Base-by-base conservation (phyloP, 2,329 filamentous ascomycete species). In the Acrocalymma vagum region DNA sequence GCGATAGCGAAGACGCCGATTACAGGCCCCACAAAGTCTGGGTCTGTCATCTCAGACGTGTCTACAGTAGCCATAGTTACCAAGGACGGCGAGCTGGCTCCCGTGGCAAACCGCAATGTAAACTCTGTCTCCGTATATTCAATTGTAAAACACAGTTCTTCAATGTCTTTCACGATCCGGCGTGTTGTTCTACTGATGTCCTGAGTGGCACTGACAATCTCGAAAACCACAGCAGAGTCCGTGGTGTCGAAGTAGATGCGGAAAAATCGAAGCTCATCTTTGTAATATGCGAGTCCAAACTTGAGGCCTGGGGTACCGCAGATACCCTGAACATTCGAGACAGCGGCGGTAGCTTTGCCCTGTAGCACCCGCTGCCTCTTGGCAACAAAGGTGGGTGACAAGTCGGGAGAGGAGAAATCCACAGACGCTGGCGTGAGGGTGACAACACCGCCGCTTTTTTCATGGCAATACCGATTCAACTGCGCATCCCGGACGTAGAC, bases 201-300 rank as follows among this genome's bases (percentile, higher is more conserved):
- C n/a, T 41, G 42, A 3, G 42, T 48, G 13, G 32, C 36, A 20
- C 53, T 57, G 3, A 37, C 8, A 9, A 48, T 25, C 21, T 49
- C 29, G 17, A 54, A 29, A 4, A 20, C 27, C 10, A 47, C 2
- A 3, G 29, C 13, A 2, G 20, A 15, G 3, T 10, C n/a, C 2
- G 17, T 13, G 5, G 30, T 30, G 7, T 30, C 15, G 13, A 34
- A 31, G 1, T 23, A 47, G n/a, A 56, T 33, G 1, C 37, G 38
- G 9, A 55, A n/a, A 22, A 48, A 53, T 10, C 51, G 48, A 21
- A 52, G 41, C 23, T 57, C 51, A 24, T 57, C 51, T 40, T 55
- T 55, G 41, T 47, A 57, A 5, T 51, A 24, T 2, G 38, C 43
- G 5, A 53, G 11, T 10, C 51, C 51, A 20, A 41, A 33, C 3